Base-by-base conservation (phyloP, 2,329 filamentous ascomycete genomes). In the Zasmidium cellare region DNA sequence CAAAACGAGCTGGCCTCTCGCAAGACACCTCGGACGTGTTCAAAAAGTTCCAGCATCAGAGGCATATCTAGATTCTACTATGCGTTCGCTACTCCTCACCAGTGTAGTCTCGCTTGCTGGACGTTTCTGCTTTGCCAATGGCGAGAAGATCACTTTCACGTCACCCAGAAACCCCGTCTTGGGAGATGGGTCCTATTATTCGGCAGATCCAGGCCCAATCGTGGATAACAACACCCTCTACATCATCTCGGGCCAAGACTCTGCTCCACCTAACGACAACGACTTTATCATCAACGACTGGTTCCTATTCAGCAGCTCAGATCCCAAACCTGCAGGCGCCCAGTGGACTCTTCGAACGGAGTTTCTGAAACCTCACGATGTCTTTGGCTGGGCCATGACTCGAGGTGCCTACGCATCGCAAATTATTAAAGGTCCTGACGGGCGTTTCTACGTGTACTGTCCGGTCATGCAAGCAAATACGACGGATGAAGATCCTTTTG, bases 191-290 rank as follows among this genome's bases (percentile, higher is more conserved):
- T 52, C 35, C n/a, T n/a, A 44, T n/a, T 52, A 52, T 23, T 52
- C 50, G 2, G 18, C 50, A 14, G 50, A 52, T 24, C 31, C 50
- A 11, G 50, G 18, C 9, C 50, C 50, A 23, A 38, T 51, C 9
- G 49, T 51, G 11, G 49, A 38, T 16, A 23, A 45, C 31, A 19
- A 45, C 19, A 52, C 31, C 9, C 31, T 52, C 22, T 44, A 45
- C 50, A 52, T 45, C 18, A 52, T 52, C 18, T 18, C 31, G 12
- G 19, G 50, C 31, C n/a, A 52, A n/a, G 50, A 52, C 14, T 44
- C 25, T 12, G 24, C 49, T 23, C 49, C 49, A 12, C 9, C 16
- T 3, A 38, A 20, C 11, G 31, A 44, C 12, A 45, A 52, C 18
- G 7, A 52, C 3, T 45, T 52, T 18, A 24, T 44, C 2, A 9